phyloP scores from a whole-genome alignment of 345 rosid genomes.

The Limnanthes douglasii region DNA sequence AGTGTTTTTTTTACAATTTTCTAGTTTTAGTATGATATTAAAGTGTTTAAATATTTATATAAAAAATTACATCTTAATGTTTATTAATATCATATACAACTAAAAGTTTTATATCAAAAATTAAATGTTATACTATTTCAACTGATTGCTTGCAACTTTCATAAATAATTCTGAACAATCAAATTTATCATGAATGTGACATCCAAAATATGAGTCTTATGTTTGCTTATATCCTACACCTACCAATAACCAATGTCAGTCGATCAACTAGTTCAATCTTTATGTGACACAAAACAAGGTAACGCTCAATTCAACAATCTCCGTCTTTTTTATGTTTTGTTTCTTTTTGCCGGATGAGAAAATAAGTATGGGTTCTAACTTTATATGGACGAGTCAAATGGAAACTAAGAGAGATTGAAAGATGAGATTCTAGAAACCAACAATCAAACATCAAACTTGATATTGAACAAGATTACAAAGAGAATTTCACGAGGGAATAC shows the following conservation, averaged over 20 bases:
- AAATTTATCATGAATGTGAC: too few relatives aligned
- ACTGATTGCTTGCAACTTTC: too few relatives aligned
- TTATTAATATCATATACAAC: too few relatives aligned
- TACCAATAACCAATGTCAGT: constrained; percentile 98
- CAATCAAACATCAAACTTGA: constrained; percentile 91
- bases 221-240: too few relatives aligned
- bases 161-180: too few relatives aligned
- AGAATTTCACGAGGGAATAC: constrained; percentile 73
- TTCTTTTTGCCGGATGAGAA: constrained; percentile 95
- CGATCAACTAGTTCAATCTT: constrained; percentile 91
- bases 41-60: too few relatives aligned
- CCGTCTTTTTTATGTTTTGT: constrained; percentile 87
- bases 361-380: constrained; percentile 84
- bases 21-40: too few relatives aligned
- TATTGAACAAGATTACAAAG: constrained; percentile 93
- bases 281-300: constrained; percentile 93
- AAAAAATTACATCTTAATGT: too few relatives aligned
- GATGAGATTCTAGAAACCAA: constrained; percentile 92
- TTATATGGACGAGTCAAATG: constrained; percentile 91
- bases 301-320: constrained; percentile 95
- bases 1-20: too few relatives aligned
- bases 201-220: too few relatives aligned
- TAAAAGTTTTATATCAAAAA: too few relatives aligned
- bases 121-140: too few relatives aligned
- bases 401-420: constrained; percentile 93